Conservation (phyloP, 768 basidiomycete species). For the Boletus sp. region DNA sequence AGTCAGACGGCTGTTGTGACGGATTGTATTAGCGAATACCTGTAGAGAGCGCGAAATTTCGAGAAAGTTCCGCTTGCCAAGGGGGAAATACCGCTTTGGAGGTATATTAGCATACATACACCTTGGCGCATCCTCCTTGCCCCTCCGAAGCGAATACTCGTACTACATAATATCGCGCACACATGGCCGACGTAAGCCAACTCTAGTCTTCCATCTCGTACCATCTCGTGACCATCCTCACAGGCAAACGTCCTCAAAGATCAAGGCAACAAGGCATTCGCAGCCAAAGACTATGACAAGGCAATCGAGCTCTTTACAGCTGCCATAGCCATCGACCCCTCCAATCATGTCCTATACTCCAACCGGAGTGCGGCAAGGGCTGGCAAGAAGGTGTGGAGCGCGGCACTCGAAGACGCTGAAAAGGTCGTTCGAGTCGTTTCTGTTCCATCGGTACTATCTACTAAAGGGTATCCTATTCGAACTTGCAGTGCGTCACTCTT, state of each 20-base stretch:
- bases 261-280: constrained; percentile 93
- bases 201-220: background rate
- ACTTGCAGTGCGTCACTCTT: constrained; percentile 65
- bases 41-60: constrained; percentile 23
- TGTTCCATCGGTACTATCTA: background rate
- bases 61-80: constrained; percentile 28
- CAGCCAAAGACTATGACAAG: constrained; percentile 86
- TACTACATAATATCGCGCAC: background rate
- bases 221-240: constrained; percentile 18
- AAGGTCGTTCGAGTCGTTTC: constrained; percentile 48
- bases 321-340: constrained; percentile 78
- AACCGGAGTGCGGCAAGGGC: constrained; percentile 89
- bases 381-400: constrained; percentile 76
- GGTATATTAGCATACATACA: constrained; percentile 13
- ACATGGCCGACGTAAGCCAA: constrained; percentile 37
- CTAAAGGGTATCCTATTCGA: background rate
- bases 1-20: background rate
- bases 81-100: constrained; percentile 2
- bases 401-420: constrained; percentile 85
- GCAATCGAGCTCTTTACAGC: constrained; percentile 81
- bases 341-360: constrained; percentile 87
- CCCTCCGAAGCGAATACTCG: no score
- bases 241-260: constrained; percentile 73
- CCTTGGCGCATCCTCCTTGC: background rate
- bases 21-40: background rate